Evolutionary conservation across 768 basidiomycete species (phyloP).

Genomic region (Suillus sp.): DNA sequence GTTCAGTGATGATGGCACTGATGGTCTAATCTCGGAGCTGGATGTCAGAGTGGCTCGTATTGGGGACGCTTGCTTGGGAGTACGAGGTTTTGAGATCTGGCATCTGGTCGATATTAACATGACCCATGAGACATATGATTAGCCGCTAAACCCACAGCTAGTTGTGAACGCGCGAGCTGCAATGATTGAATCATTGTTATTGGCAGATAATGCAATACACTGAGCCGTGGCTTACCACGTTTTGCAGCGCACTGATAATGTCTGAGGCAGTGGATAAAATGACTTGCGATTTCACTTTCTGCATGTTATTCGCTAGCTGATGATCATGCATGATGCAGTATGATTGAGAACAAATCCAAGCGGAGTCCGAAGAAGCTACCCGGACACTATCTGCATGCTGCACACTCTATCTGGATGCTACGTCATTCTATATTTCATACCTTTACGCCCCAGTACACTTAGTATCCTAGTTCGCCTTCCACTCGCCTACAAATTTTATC

Average conservation of each 20-base stretch:
- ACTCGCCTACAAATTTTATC: too few relatives aligned
- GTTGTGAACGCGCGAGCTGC: not conserved
- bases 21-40: slow-evolving; percentile 18
- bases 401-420: too few relatives aligned
- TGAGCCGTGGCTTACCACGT: not conserved
- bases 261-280: not conserved
- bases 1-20: slow-evolving; percentile 20
- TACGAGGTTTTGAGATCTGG: slow-evolving; percentile 22
- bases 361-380: too few relatives aligned
- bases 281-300: not conserved
- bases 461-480: too few relatives aligned
- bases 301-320: too few relatives aligned
- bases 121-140: not conserved
- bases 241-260: not conserved
- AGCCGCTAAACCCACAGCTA: not conserved
- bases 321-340: too few relatives aligned
- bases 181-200: not conserved
- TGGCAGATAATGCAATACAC: too few relatives aligned
- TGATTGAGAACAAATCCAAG: too few relatives aligned
- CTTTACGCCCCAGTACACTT: too few relatives aligned
- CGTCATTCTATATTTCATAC: too few relatives aligned
- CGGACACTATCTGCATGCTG: too few relatives aligned
- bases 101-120: slow-evolving; percentile 9
- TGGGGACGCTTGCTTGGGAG: slow-evolving; percentile 5
- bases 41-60: slow-evolving; percentile 19